Percentiles rank a stretch among this genome's conserved stretches.
phyloP scores from a whole-genome alignment of 2,329 filamentous ascomycete species.

The Cladophialophora psammophila region DNA sequence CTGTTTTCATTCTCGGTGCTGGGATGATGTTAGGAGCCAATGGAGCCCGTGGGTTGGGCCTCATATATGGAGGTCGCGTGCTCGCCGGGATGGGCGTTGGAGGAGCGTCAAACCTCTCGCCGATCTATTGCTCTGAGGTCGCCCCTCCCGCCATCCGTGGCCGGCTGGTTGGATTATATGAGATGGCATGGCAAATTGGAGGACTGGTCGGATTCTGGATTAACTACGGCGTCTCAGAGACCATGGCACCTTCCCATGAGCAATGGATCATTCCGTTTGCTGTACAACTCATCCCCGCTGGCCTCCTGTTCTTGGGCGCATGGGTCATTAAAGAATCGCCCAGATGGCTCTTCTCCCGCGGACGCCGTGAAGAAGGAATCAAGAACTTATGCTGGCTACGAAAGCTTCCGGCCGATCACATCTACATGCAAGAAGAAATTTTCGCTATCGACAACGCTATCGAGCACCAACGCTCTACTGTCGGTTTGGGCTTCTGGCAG shows the following conservation, averaged over 20 bases:
- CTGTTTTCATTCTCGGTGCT: slow-evolving; percentile 73
- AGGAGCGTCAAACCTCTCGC: slow-evolving; percentile 63
- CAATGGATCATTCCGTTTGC: slow-evolving; percentile 55
- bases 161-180: slow-evolving; percentile 65
- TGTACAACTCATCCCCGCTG: slow-evolving; percentile 51
- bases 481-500: slow-evolving; percentile 77
- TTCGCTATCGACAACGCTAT: slow-evolving; percentile 73
- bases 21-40: slow-evolving; percentile 75
- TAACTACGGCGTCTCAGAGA: slow-evolving; percentile 62
- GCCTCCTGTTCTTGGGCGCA: slow-evolving; percentile 60
- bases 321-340: slow-evolving; percentile 71
- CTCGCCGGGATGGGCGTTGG: slow-evolving; percentile 65
- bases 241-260: slow-evolving; percentile 45
- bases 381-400: slow-evolving; percentile 59
- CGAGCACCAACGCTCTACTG: slow-evolving; percentile 67
- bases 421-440: slow-evolving; percentile 78
- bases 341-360: slow-evolving; percentile 73
- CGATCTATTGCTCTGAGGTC: slow-evolving; percentile 67
- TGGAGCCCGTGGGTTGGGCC: slow-evolving; percentile 66
- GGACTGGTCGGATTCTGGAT: slow-evolving; percentile 62
- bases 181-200: slow-evolving; percentile 63
- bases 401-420: slow-evolving; percentile 50
- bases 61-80: slow-evolving; percentile 65
- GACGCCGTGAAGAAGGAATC: slow-evolving; percentile 71
- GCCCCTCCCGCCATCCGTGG: slow-evolving; percentile 66